Percentiles rank a stretch among this genome's conserved stretches.
Conservation (phyloP, 306 rosid species). For the Alnus glutinosa region DNA sequence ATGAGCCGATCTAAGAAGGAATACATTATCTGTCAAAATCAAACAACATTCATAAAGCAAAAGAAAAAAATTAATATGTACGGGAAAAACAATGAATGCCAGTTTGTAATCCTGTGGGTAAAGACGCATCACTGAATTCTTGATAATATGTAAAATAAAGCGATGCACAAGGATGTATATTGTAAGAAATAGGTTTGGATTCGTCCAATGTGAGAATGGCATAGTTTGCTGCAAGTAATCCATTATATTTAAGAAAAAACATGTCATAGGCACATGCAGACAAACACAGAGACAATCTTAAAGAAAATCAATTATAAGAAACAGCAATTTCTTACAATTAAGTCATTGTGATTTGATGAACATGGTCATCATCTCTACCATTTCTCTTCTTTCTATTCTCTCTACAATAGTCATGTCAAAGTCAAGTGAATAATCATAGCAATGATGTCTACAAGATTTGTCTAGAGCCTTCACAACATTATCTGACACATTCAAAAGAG, state of each 20-base stretch:
- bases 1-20: conserved; percentile 82
- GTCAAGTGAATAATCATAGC: not conserved
- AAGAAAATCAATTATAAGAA: not conserved
- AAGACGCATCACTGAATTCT: not conserved
- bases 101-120: not conserved
- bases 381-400: not conserved
- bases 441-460: not conserved
- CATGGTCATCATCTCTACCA: not conserved
- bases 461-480: not conserved
- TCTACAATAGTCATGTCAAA: not conserved
- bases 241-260: not conserved
- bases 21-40: conserved; percentile 64
- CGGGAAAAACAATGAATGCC: not conserved
- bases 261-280: not conserved
- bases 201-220: not conserved
- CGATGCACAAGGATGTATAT: not conserved
- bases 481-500: not conserved
- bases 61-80: not conserved
- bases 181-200: not conserved
- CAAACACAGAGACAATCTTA: not conserved
- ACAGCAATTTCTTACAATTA: not conserved
- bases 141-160: not conserved
- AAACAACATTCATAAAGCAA: conserved; percentile 15
- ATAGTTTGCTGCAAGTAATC: not conserved
- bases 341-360: not conserved